Evolutionary conservation across 1,284 basidiomycete species (phyloP), one percentile per base, ranked within the genome.

Genomic region (Sanghuangporus baumii): DNA sequence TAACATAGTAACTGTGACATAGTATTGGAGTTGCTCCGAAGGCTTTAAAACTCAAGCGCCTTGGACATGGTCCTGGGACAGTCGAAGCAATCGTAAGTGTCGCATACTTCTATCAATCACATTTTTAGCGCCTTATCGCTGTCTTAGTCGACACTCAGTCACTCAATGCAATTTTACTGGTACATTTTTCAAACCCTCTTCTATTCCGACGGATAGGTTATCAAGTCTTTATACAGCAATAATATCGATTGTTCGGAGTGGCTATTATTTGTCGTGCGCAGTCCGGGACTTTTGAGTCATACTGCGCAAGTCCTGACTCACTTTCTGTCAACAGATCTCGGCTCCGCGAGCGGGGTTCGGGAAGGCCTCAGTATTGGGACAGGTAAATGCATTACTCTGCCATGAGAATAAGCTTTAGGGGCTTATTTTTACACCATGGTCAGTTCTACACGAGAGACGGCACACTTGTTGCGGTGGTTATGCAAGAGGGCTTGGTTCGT

Each of bases 141-240:
- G 23, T 26, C 23, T 2, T 67, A 91, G 89, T 89, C 89, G 12
- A 89, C 89, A 0, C 76, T 96, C 50, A 92, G 95, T 74, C 94
- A 96, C 74, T 81, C 88, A 26, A 89, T 94, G 62, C 90, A 85
- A 75, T 96, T 88, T 73, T 95, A 94, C 71, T 79, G 82, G 88
- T 88, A 74, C 1, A 20, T 48, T 18, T 20, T 20, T 36, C 26
- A 36, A 43, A 6, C 34, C 18, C 50, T 3, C 1, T 51, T 47
- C 31, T 31, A 12, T n/a, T 20, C 46, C 20, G 7, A 12, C n/a
- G 1, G 6, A 37, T 9, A 6, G 20, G 16, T 41, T 4, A 18
- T 43, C 6, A 1, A 12, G 8, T 11, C n/a, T 9, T 31, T 50
- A 7, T 26, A 18, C 20, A 59, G 57, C 36, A 37, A 60, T 51